Base-by-base conservation (phyloP, 2,329 filamentous ascomycete genomes). In the Monilinia aucupariae region DNA sequence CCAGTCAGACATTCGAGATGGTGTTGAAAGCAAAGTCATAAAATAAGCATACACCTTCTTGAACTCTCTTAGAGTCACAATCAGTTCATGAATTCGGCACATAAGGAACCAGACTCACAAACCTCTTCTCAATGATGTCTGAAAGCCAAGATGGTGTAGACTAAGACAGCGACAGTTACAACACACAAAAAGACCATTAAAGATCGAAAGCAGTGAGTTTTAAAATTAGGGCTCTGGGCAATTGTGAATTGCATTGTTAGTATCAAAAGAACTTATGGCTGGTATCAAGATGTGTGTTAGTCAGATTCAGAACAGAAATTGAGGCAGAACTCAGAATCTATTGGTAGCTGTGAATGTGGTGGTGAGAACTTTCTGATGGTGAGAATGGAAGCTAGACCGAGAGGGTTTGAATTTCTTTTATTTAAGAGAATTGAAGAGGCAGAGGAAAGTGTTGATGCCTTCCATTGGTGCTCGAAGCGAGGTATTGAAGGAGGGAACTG, bases 391-490 rank as follows among this genome's bases (percentile, higher is more conserved):
- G 41, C 2, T 56, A 47, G 41, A 56, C 22, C 20, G 27, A 34
- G 41, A 25, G 34, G 27, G 47, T 34, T 34, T n/a, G 10, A 25
- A 34, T 30, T 8, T 47, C 34, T 34, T n/a, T 25, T 13, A 20
- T 34, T 58, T 15, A 25, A 25, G 20, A 47, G 1, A 47, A 47
- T 20, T 12, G 4, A 34, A 58, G 22, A 47, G 20, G 1, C 4
- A 10, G 17, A 43, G 13, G 13, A 34, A 34, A 22, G 9, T 22
- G 8, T n/a, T 6, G 3, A 4, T 17, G 17, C 25, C 30, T 22
- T 56, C 30, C 32, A 56, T 47, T 56, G 54, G 41, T 2, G 20
- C 5, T 34, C 30, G n/a, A 56, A 56, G 53, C 53, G 39, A 56
- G 20, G 12, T 34, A 10, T 7, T 22, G 17, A 30, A 30, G 6